phyloP scores from a whole-genome alignment of 2,329 filamentous ascomycete genomes.

The Aspergillus unguis region DNA sequence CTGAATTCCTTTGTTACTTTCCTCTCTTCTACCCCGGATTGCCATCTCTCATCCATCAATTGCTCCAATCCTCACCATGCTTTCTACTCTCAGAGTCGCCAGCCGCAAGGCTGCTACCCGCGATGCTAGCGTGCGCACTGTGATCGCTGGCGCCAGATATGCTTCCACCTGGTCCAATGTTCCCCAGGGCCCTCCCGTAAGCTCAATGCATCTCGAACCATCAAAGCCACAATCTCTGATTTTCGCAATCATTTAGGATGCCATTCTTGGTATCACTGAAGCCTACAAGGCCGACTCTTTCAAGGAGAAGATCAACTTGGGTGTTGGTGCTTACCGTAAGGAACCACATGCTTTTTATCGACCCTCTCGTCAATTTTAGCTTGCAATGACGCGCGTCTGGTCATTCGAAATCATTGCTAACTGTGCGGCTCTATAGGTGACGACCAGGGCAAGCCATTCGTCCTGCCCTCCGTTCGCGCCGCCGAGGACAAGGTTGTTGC shows the following conservation, averaged over 20 bases:
- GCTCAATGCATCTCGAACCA: slow-evolving; percentile 37
- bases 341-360: not conserved
- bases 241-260: slow-evolving; percentile 32
- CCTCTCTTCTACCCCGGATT: slow-evolving; percentile 6
- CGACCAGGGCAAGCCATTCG: slow-evolving; percentile 95
- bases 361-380: not conserved
- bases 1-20: slow-evolving; percentile 8
- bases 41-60: not conserved
- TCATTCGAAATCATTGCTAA: not conserved
- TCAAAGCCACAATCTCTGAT: slow-evolving; percentile 22
- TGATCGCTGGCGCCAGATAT: slow-evolving; percentile 51
- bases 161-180: slow-evolving; percentile 88
- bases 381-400: not conserved
- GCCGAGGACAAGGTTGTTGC: slow-evolving; percentile 85
- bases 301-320: slow-evolving; percentile 95
- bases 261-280: slow-evolving; percentile 70
- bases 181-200: slow-evolving; percentile 88
- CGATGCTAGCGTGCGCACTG: slow-evolving; percentile 38
- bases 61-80: slow-evolving; percentile 32
- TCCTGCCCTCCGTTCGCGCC: slow-evolving; percentile 85
- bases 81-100: slow-evolving; percentile 47
- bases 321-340: slow-evolving; percentile 90
- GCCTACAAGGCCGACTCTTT: slow-evolving; percentile 97
- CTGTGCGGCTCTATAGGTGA: slow-evolving; percentile 53
- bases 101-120: slow-evolving; percentile 41